These are phyloP conservation scores for Termitomyces heimii DNA, from an alignment of 768 basidiomycete species.

Conservation along the genomic window DNA sequence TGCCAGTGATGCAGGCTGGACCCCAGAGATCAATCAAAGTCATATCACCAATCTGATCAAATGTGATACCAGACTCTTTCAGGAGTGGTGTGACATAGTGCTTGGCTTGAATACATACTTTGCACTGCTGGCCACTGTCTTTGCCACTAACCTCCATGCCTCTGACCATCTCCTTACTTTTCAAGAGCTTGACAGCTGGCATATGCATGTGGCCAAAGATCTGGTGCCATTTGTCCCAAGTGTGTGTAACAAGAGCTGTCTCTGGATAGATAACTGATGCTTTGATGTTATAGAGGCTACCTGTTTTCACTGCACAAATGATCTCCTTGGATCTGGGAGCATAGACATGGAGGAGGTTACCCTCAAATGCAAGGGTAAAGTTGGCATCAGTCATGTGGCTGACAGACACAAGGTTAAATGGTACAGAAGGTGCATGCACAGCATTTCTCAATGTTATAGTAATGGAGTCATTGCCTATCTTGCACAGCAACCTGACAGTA, in stretches of 20 bases:
- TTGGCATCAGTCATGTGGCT: not conserved
- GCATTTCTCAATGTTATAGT: not conserved
- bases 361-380: not conserved
- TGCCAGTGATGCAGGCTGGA: not conserved
- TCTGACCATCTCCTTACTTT: conserved; percentile 11
- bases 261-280: conserved; percentile 4
- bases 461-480: not conserved
- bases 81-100: not conserved
- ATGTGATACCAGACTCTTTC: not conserved
- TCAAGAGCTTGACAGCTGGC: conserved; percentile 12
- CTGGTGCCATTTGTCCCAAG: conserved; percentile 24
- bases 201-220: conserved; percentile 21
- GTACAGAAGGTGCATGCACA: not conserved
- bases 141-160: conserved; percentile 16
- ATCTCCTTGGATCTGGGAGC: not conserved
- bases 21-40: not conserved
- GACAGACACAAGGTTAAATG: not conserved
- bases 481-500: not conserved
- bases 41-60: conserved; percentile 15
- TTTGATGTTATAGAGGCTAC: conserved; percentile 14
- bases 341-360: not conserved
- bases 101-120: not conserved
- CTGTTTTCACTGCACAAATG: not conserved
- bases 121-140: too few relatives aligned
- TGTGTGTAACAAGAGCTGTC: conserved; percentile 5